Base-by-base conservation (phyloP, 2,329 filamentous ascomycete genomes). In the Neonectria coccinea region DNA sequence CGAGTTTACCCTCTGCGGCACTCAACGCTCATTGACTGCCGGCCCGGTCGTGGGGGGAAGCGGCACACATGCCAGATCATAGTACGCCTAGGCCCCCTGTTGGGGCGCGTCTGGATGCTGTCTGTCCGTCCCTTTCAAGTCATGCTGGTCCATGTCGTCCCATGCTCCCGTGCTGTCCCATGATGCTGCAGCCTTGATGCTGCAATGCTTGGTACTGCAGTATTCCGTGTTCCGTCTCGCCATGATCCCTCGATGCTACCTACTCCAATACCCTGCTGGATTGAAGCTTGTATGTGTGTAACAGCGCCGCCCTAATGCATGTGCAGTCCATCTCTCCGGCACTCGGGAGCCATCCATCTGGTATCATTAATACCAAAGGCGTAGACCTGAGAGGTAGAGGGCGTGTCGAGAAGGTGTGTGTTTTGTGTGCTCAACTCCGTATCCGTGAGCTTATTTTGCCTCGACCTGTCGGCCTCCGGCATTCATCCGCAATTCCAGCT, bases 271-370 rank as follows among this genome's bases (percentile, higher is more conserved):
- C 27, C 27, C 11, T 36, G 44, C 14, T n/a, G 10, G 5, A 20
- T 39, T 66, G 57, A 50, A 60, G 44, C 55, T n/a, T 50, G 39
- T 31, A 20, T 44, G 29, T 31, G 25, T 44, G 29, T 61, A 51
- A 48, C 61, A 64, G 52, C 62, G 53, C 58, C 59, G 51, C 65
- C 33, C 59, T 62, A 52, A 64, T 72, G 60, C 66, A 64, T 63
- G n/a, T 68, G 62, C 53, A 57, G 65, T 45, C 25, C 58, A 51
- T 55, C 44, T 51, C 47, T 39, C 54, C 53, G 47, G 48, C 50
- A 52, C 31, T 41, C 22, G 14, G 41, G 22, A 14, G 14, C 45
- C 47, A 50, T 58, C 45, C 47, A 50, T 58, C 36, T 25, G 36
- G 52, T 22, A 10, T 44, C 18, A 39, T 52, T 36, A 31, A 57